A percentile compares a stretch with the other conserved stretches of the same genome.
Conservation (phyloP, 768 basidiomycete species). For the Gloeostereum incarnatum region DNA sequence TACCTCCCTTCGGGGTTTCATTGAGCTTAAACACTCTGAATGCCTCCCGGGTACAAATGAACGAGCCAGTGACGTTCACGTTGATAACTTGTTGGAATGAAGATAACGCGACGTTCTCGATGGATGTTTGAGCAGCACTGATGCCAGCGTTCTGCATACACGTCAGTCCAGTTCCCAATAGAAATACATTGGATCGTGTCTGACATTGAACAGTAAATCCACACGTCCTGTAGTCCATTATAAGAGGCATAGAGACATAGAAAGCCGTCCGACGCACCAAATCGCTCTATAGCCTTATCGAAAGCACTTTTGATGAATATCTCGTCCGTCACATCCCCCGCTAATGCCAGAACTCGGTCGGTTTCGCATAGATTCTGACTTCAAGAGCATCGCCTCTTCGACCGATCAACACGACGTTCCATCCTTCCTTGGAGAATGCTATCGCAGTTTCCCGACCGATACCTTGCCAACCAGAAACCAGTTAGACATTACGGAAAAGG, state of each 20-base stretch:
- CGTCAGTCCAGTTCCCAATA: not conserved
- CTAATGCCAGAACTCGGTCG: conserved; percentile 30
- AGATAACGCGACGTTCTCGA: conserved; percentile 54
- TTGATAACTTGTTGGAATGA: conserved; percentile 57
- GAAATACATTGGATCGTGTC: conserved; percentile 12
- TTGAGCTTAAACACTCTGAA: conserved; percentile 64
- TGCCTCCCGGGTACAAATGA: conserved; percentile 73
- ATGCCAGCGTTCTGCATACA: conserved; percentile 65
- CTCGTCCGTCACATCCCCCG: conserved; percentile 62
- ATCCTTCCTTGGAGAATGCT: conserved; percentile 60
- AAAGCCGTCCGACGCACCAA: conserved; percentile 31
- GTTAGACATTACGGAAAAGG: not conserved
- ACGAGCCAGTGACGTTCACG: conserved; percentile 65
- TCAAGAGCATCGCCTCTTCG: conserved; percentile 47
- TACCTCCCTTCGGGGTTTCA: conserved; percentile 66
- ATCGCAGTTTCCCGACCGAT: conserved; percentile 66
- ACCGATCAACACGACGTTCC: conserved; percentile 60
- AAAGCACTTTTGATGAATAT: conserved; percentile 56
- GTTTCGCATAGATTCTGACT: conserved; percentile 27
- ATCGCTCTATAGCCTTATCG: conserved; percentile 35
- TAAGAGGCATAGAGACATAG: conserved; percentile 1
- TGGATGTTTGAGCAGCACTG: conserved; percentile 31
- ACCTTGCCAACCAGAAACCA: conserved; percentile 19
- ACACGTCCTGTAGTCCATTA: conserved; percentile 35
- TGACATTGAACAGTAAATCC: conserved; percentile 76